phyloP scores from a whole-genome alignment of 2,329 filamentous ascomycete genomes.

The Pyrenophora graminea region DNA sequence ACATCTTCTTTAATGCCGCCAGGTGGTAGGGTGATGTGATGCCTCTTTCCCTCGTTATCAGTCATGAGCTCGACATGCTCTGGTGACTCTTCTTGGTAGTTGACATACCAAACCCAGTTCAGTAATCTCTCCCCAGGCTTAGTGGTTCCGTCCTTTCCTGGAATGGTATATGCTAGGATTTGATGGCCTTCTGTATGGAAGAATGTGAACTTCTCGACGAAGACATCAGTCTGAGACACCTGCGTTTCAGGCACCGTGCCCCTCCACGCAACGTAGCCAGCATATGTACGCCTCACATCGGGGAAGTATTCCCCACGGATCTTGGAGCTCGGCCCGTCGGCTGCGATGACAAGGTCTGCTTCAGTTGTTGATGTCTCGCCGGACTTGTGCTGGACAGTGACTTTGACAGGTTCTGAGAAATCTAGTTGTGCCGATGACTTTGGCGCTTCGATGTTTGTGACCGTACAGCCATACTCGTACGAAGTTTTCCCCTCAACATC shows the following conservation, averaged over 20 bases:
- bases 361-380: constrained; percentile 6
- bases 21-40: constrained; percentile 50
- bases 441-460: constrained; percentile 15
- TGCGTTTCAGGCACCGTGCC: constrained; percentile 30
- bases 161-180: constrained; percentile 48
- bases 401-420: constrained; percentile 7
- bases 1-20: constrained; percentile 44
- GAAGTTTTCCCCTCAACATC: constrained; percentile 15
- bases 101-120: constrained; percentile 55
- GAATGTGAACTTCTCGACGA: constrained; percentile 26
- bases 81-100: constrained; percentile 41
- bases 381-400: constrained; percentile 16
- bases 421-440: background rate
- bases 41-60: constrained; percentile 45
- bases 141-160: constrained; percentile 46
- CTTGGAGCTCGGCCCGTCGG: constrained; percentile 32
- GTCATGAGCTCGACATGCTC: constrained; percentile 50
- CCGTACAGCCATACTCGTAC: constrained; percentile 28
- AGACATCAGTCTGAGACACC: constrained; percentile 20
- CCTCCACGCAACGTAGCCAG: constrained; percentile 35
- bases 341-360: constrained; percentile 29
- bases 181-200: constrained; percentile 22
- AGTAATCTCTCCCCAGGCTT: constrained; percentile 46
- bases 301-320: constrained; percentile 24
- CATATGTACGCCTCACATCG: constrained; percentile 25